Base-by-base conservation (phyloP, 257 asterid genomes). In the Solanum clarkiae region DNA sequence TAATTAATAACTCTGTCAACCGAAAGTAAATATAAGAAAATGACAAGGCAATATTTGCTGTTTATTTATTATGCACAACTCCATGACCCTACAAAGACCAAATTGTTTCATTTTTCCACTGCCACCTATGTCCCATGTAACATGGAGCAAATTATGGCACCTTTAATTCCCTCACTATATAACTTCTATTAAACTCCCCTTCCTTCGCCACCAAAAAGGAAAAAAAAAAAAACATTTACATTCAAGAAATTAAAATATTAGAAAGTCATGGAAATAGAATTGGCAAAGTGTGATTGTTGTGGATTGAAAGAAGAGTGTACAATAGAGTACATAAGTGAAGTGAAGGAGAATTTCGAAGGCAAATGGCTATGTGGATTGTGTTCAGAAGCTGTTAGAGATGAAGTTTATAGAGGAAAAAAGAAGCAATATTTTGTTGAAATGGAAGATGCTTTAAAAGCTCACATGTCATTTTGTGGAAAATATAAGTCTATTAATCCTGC, bases 351-450 rank as follows among this genome's bases (percentile, higher is more conserved):
- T 8, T 96, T 94, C 74, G 92, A 92, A 7, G 99, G 98, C 0
- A 94, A 94, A 88, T 94, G 99, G 98, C 92, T 96, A 1, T 96
- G 98, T 55, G 99, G 98, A 10, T 49, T 96, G 45, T 96, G 99
- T 24, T 94, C 95, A 6, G 98, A 94, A 84, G 99, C 98, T 1
- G 99, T 96, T 0, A 88, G 98, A 83, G 97, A 96, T 84, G 98
- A 96, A 89, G 91, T 87, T 0, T 80, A 26, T 72, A 86, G 95
- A 86, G 95, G 93, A 16, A 92, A 90, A 51, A 92, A 87, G 60
- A 51, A 77, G 75, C 80, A 47, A 36, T 83, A 66, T 29, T 66
- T 68, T 9, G 84, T 84, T 49, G 91, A 87, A 4, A 70, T 92
- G 82, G 93, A 91, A 9, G 99, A 96, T 62, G 98, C 98, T n/a